Percentiles rank a stretch among this genome's conserved stretches.
Evolutionary conservation across 2,329 filamentous ascomycete species (phyloP).

Genomic region (Bertia moriformis): DNA sequence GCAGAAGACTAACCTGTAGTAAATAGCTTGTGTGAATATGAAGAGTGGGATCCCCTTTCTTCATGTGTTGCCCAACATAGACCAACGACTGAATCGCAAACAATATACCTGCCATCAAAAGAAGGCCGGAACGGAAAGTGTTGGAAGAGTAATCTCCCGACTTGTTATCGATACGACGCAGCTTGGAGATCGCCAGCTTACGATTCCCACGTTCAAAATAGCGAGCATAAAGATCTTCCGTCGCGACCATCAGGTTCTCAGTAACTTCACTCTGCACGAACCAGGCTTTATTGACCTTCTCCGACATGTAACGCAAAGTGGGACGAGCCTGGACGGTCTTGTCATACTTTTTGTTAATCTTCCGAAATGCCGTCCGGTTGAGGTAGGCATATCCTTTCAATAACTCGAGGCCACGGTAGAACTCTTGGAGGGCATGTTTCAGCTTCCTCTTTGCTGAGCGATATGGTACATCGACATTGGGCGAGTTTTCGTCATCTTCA

Average conservation of each 20-base stretch:
- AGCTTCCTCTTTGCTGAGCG: conserved; percentile 79
- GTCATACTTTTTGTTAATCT: conserved; percentile 98
- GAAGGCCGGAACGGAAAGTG: not conserved
- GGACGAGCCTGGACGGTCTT: conserved; percentile 72
- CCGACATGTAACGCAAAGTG: conserved; percentile 68
- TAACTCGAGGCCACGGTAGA: conserved; percentile 79
- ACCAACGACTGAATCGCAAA: not conserved
- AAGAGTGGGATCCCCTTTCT: not conserved
- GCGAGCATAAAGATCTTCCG: conserved; percentile 46
- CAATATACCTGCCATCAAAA: not conserved
- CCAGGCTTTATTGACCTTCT: conserved; percentile 79
- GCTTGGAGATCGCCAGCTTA: conserved; percentile 63
- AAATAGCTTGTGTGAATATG: conserved; percentile 1
- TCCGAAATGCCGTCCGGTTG: conserved; percentile 85
- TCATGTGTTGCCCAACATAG: not conserved
- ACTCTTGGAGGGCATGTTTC: conserved; percentile 81
- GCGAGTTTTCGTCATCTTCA: conserved; percentile 6
- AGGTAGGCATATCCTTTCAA: conserved; percentile 81
- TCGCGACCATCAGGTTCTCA: conserved; percentile 63
- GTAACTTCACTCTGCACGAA: conserved; percentile 82
- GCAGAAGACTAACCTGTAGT: conserved; percentile 16
- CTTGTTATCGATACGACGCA: not conserved
- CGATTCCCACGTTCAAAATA: conserved; percentile 53
- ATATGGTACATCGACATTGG: conserved; percentile 58
- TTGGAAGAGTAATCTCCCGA: not conserved